Evolutionary conservation across 2,329 filamentous ascomycete genomes (phyloP).

Genomic region (Dendrostoma leiphaemia): DNA sequence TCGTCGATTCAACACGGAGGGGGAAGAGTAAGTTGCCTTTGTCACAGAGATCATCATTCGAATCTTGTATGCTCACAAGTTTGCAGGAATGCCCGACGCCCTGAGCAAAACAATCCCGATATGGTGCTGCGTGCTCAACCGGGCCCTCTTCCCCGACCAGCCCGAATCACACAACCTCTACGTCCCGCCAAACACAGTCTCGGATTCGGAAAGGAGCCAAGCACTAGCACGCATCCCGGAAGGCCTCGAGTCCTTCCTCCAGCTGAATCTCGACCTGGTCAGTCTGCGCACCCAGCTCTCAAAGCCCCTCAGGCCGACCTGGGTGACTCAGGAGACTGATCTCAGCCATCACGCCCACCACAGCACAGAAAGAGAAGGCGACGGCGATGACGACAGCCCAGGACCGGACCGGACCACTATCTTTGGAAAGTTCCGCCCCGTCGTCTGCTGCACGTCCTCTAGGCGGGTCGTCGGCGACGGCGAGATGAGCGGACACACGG

Average conservation of each 20-base stretch:
- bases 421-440: constrained; percentile 62
- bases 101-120: constrained; percentile 91
- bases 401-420: constrained; percentile 28
- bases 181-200: constrained; percentile 71
- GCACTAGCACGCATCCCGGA: constrained; percentile 61
- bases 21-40: constrained; percentile 66
- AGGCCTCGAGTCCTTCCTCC: constrained; percentile 51
- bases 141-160: constrained; percentile 66
- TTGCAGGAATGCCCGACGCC: constrained; percentile 81
- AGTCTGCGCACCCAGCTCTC: constrained; percentile 53
- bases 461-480: constrained; percentile 65
- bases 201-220: constrained; percentile 74
- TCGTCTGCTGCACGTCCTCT: constrained; percentile 86
- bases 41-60: neutral
- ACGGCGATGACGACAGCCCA: neutral
- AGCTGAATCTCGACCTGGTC: constrained; percentile 60
- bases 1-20: constrained; percentile 89
- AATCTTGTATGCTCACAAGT: neutral
- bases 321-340: constrained; percentile 71
- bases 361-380: too few relatives aligned
- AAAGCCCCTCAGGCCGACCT: constrained; percentile 75
- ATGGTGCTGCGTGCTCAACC: constrained; percentile 88
- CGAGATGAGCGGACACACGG: constrained; percentile 60
- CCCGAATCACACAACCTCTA: constrained; percentile 52
- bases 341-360: constrained; percentile 33